A percentile compares a stretch with the other conserved stretches of the same genome.
Conservation (phyloP, 192 early-diverging fungal species). For the Helicostylum pulchrum region DNA sequence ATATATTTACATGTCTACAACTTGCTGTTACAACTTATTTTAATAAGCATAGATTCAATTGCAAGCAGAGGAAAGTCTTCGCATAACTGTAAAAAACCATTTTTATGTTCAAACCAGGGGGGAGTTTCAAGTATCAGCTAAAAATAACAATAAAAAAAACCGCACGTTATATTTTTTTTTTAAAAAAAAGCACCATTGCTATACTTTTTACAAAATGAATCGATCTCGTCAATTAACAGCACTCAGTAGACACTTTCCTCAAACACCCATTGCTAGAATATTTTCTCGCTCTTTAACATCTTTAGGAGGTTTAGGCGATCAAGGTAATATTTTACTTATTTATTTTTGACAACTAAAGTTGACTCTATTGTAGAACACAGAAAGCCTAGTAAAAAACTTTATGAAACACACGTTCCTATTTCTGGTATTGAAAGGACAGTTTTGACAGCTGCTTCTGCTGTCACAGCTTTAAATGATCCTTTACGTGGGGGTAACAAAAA, state of each 20-base stretch:
- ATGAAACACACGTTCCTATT: conserved; percentile 62
- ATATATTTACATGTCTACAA: too few species aligned
- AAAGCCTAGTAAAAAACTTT: conserved; percentile 34
- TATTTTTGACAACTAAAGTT: neutral
- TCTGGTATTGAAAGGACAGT: conserved; percentile 58
- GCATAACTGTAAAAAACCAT: too few species aligned
- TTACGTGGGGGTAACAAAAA: conserved; percentile 61
- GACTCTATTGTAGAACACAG: conserved; percentile 15
- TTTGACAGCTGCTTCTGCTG: conserved; percentile 71
- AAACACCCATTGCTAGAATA: neutral
- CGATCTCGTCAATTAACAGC: neutral
- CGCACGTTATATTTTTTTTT: too few species aligned
- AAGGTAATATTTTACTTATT: neutral
- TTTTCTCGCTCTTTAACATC: neutral
- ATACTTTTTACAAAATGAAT: neutral
- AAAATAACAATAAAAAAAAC: too few species aligned
- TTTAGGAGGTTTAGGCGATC: neutral
- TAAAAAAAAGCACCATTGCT: too few species aligned
- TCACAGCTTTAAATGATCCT: conserved; percentile 76
- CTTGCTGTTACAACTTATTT: too few species aligned
- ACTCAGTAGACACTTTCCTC: neutral
- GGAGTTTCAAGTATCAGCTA: too few species aligned
- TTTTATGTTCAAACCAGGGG: too few species aligned
- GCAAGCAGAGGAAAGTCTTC: too few species aligned
- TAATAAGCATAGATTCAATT: too few species aligned